Evolutionary conservation across 495 filamentous ascomycete species (phyloP), one percentile per base, ranked within the genome.

Genomic region (Chaetomium tenue): DNA sequence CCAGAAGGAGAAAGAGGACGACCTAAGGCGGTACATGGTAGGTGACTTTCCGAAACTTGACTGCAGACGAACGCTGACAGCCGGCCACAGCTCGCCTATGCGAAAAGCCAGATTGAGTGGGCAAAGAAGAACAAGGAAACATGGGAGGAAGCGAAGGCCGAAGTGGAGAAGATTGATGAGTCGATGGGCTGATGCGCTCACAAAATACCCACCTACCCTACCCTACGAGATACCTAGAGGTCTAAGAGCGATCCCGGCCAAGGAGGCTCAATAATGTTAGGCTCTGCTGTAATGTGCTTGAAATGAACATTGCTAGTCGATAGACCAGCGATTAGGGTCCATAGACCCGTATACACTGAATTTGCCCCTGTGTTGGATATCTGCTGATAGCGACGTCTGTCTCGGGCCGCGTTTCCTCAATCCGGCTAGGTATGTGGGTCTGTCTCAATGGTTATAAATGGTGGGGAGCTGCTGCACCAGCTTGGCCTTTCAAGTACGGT

Each of bases 111-210:
- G 73, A 88, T 98, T 63, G 92, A 98, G 74, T 98, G 94, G 94
- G 95, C 94, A n/a, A 92, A 88, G 75, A 94, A 94, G 79, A 97
- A 93, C 70, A 87, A 94, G 69, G 93, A 96, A 71, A 91, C 91
- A 3, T 98, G 94, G 94, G 91, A 92, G 69, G 93, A 98, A 74
- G 94, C 94, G 3, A 91, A 86, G 70, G 88, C 87, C n/a, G 94
- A 98, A 71, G 89, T 97, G 57, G 86, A 88, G 61, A 97, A 96
- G 81, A 97, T 97, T 69, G 81, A 84, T 47, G 81, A 85, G 68
- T 75, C 72, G 40, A 20, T 23, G 46, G n/a, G 18, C 23, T 23
- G 46, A 50, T 13, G 18, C 16, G 30, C 30, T 7, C 7, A 33
- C 30, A n/a, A n/a, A n/a, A n/a, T n/a, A n/a, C n/a, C n/a, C n/a